These are phyloP conservation scores for Ramaria sp. DNA, from an alignment of 768 basidiomycete genomes.

Conservation along the genomic window DNA sequence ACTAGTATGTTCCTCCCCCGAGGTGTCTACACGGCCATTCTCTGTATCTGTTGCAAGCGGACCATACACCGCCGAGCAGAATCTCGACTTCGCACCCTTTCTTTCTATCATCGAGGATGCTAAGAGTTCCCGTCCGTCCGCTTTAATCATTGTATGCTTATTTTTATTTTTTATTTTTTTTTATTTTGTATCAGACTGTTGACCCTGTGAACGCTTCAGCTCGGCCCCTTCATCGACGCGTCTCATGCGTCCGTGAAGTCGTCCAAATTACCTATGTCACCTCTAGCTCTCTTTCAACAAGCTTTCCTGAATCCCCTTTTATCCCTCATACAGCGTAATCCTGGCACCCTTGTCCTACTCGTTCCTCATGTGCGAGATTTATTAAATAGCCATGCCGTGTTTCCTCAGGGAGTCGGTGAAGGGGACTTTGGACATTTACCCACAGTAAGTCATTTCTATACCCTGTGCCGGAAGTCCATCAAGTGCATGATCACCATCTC, in stretches of 20 bases:
- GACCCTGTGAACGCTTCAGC: slow-evolving; percentile 29
- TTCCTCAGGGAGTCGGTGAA: slow-evolving; percentile 67
- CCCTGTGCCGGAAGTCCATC: background rate
- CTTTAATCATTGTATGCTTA: slow-evolving; percentile 59
- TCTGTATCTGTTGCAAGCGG: slow-evolving; percentile 71
- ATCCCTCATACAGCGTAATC: slow-evolving; percentile 46
- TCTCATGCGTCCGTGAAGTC: slow-evolving; percentile 61
- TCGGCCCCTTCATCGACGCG: slow-evolving; percentile 86
- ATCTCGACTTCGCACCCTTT: slow-evolving; percentile 70
- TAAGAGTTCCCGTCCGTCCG: slow-evolving; percentile 56
- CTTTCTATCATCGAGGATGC: slow-evolving; percentile 49
- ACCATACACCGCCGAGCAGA: slow-evolving; percentile 73
- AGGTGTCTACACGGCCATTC: slow-evolving; percentile 36
- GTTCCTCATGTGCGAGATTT: slow-evolving; percentile 80
- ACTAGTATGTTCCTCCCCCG: slow-evolving; percentile 30
- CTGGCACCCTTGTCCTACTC: slow-evolving; percentile 63
- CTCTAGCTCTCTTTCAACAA: slow-evolving; percentile 55
- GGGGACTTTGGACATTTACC: slow-evolving; percentile 32
- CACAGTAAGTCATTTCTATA: slow-evolving; percentile 31
- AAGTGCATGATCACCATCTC: background rate
- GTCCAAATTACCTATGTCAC: slow-evolving; percentile 62
- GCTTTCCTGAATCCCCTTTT: slow-evolving; percentile 50
- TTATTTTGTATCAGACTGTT: background rate
- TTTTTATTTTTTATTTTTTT: background rate
- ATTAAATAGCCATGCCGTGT: slow-evolving; percentile 67